Evolutionary conservation across 2,329 filamentous ascomycete species (phyloP).

Genomic region (Balansia obtecta): DNA sequence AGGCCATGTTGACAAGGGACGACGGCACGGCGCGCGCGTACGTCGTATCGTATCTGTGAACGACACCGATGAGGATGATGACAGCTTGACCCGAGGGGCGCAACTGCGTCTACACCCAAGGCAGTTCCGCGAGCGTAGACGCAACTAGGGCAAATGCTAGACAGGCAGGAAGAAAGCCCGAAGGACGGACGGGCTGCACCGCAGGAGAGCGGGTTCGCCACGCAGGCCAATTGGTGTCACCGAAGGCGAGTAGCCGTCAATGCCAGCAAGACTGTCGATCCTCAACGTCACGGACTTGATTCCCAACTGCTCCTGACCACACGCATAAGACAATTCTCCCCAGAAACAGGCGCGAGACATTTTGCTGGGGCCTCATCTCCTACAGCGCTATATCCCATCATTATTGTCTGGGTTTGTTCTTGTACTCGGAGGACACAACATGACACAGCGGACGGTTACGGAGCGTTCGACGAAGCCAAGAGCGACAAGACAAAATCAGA

Average conservation of each 20-base stretch:
- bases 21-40: too few relatives aligned
- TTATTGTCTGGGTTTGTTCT: neutral
- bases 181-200: neutral
- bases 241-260: neutral
- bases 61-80: neutral
- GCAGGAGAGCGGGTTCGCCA: neutral
- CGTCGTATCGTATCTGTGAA: neutral
- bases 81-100: too few relatives aligned
- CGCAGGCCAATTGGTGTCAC: neutral
- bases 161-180: neutral
- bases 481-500: neutral
- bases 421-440: neutral
- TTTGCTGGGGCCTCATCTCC: neutral
- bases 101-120: too few relatives aligned
- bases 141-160: too few relatives aligned
- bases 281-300: neutral
- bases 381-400: neutral
- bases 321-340: neutral
- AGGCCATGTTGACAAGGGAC: constrained; percentile 1
- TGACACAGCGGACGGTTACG: neutral
- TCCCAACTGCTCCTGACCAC: neutral
- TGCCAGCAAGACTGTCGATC: neutral
- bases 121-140: too few relatives aligned
- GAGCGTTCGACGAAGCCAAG: neutral
- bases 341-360: neutral